Percentiles rank a stretch among this genome's conserved stretches.
Evolutionary conservation across 352 stramenopile genomes (phyloP).

Genomic region (Phytophthora crassamura): DNA sequence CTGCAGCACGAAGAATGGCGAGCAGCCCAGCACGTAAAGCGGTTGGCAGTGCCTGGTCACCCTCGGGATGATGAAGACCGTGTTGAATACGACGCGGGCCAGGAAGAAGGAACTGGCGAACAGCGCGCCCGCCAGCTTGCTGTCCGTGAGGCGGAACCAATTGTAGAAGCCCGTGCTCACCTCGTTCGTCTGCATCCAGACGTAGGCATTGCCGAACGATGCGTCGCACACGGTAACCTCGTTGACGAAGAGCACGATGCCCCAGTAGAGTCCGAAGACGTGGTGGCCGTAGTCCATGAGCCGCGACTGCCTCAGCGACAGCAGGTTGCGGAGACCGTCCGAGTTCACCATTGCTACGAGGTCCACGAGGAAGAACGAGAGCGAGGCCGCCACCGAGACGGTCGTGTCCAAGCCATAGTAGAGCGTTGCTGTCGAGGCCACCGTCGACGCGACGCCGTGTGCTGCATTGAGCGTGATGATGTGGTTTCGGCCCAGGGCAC

Average conservation of each 20-base stretch:
- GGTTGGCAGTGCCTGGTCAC: slow-evolving; percentile 50
- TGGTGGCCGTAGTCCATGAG: slow-evolving; percentile 82
- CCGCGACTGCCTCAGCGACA: slow-evolving; percentile 49
- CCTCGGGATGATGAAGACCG: slow-evolving; percentile 64
- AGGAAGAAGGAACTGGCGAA: slow-evolving; percentile 74
- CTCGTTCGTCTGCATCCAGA: slow-evolving; percentile 88
- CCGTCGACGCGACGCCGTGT: slow-evolving; percentile 71
- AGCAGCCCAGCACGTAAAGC: slow-evolving; percentile 58
- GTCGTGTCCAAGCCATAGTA: slow-evolving; percentile 55
- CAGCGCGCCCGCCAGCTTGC: slow-evolving; percentile 51
- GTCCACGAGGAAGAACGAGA: slow-evolving; percentile 79
- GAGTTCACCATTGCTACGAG: slow-evolving; percentile 63
- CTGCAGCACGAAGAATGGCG: slow-evolving; percentile 77
- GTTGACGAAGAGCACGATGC: slow-evolving; percentile 62
- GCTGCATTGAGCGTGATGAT: slow-evolving; percentile 74
- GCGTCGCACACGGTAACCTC: slow-evolving; percentile 60
- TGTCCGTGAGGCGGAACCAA: slow-evolving; percentile 79
- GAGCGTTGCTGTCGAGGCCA: slow-evolving; percentile 52
- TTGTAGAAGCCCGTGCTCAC: slow-evolving; percentile 86
- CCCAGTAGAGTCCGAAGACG: slow-evolving; percentile 71
- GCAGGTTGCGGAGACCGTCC: slow-evolving; percentile 51
- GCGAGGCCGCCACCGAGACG: slow-evolving; percentile 62
- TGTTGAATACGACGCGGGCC: slow-evolving; percentile 77
- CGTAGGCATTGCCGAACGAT: slow-evolving; percentile 71
- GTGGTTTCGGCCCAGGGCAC: slow-evolving; percentile 57